These are phyloP conservation scores for Amylostereum areolatum DNA, from an alignment of 1,284 basidiomycete genomes.

Conservation along the genomic window DNA sequence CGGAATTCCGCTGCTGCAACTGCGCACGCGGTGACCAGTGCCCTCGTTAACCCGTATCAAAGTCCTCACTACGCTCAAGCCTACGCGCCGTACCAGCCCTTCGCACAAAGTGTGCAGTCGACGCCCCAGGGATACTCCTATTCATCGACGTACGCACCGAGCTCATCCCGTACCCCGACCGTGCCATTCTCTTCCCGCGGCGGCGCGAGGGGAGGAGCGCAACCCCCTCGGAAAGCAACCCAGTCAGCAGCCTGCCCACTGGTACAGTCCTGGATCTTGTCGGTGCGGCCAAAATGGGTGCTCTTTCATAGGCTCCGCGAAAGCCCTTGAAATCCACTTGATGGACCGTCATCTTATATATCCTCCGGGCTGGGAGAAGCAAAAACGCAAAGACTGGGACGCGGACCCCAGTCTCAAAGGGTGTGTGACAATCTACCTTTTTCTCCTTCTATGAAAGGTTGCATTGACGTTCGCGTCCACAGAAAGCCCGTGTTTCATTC, in stretches of 20 bases:
- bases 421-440: constrained; percentile 28
- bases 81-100: constrained; percentile 31
- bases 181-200: constrained; percentile 1
- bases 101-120: constrained; percentile 18
- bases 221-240: constrained; percentile 3
- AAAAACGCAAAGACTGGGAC: constrained; percentile 60
- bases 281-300: constrained; percentile 69
- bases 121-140: constrained; percentile 51
- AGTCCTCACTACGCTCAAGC: constrained; percentile 56
- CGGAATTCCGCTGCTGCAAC: constrained; percentile 7
- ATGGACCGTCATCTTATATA: constrained; percentile 89
- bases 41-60: constrained; percentile 35
- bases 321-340: constrained; percentile 77
- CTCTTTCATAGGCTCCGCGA: constrained; percentile 66
- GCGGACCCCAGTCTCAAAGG: constrained; percentile 71
- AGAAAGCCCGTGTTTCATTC: constrained; percentile 72
- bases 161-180: constrained; percentile 4
- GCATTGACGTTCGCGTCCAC: not conserved
- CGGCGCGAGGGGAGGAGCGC: not conserved
- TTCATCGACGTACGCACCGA: constrained; percentile 42
- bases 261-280: constrained; percentile 57
- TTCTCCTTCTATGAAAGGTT: not conserved
- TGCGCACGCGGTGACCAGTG: constrained; percentile 24
- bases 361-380: constrained; percentile 68
- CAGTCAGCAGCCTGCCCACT: constrained; percentile 24